Evolutionary conservation across 148 eudicot genomes (phyloP), one percentile per base, ranked within the genome.

Genomic region (Simmondsia chinensis): DNA sequence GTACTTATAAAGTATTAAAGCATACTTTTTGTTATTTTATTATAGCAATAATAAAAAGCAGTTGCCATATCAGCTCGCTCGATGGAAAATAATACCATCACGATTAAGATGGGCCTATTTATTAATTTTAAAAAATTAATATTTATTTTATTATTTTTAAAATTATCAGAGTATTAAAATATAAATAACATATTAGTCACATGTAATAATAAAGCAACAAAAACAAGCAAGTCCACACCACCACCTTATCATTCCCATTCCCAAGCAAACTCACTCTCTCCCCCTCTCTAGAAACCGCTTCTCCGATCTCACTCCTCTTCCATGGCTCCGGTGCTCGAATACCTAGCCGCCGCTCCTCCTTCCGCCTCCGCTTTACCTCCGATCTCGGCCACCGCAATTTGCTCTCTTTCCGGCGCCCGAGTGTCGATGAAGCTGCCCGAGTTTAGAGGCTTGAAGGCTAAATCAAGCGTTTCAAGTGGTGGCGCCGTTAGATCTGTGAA

Each of bases 311-410:
- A 41, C 45, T 28, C 35, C 37, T 36, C 47, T 17, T 51, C 50
- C 15, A 9, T 81, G 89, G 86, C 83, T 18, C 70, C 54, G 43
- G 50, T 68, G 13, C 55, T 86, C 27, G 70, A 82, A 65, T 70
- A 76, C 41, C 60, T 78, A 29, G 11, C 65, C 0, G 16, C 78
- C 33, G 86, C 74, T 13, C 83, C 80, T 65, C 43, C 82, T 20
- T 42, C 83, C 11, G 43, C 48, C 15, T 43, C 76, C 2, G 21
- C 58, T n/a, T 24, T 67, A 9, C 33, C 74, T 15, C 64, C 85
- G 36, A 40, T 61, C 14, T 59, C 70, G 7, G 8, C 59, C 13
- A 41, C 52, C 4, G 30, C 50, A 4, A 15, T 54, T 9, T 55
- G 61, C 46, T 45, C 73, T 13, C 34, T 59, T 44, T 32, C 62